These are phyloP conservation scores for Nannizziopsis barbatae DNA, from an alignment of 2,329 filamentous ascomycete genomes.

Conservation along the genomic window DNA sequence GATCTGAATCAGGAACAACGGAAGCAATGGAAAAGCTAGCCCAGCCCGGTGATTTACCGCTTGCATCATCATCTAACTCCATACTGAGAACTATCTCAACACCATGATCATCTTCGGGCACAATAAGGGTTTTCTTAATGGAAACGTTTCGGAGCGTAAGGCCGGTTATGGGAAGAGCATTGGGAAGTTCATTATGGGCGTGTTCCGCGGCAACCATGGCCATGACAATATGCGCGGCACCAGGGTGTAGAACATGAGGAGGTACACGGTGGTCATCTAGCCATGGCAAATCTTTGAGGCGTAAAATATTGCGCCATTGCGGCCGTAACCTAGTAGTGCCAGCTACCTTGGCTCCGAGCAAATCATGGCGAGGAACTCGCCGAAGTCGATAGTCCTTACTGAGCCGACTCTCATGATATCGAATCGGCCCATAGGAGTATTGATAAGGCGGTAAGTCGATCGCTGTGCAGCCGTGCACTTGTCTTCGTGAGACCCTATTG, in stretches of 20 bases:
- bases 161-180: not conserved
- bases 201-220: constrained; percentile 18
- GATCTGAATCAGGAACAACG: constrained; percentile 20
- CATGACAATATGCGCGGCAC: constrained; percentile 18
- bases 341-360: constrained; percentile 19
- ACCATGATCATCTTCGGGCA: constrained; percentile 24
- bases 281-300: constrained; percentile 29
- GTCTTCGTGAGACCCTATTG: no score
- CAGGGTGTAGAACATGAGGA: constrained; percentile 26
- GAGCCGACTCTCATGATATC: constrained; percentile 11
- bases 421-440: constrained; percentile 10
- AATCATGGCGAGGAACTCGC: constrained; percentile 14
- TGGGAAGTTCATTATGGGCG: not conserved
- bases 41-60: constrained; percentile 18
- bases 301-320: constrained; percentile 33
- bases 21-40: constrained; percentile 24
- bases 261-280: constrained; percentile 34
- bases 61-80: constrained; percentile 17
- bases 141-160: constrained; percentile 17
- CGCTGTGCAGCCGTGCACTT: constrained; percentile 14
- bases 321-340: constrained; percentile 24
- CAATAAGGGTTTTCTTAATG: constrained; percentile 21
- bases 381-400: not conserved
- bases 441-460: constrained; percentile 14
- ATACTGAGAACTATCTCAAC: constrained; percentile 23